Evolutionary conservation across 257 asterid species (phyloP), one percentile per base, ranked within the genome.

Genomic region (Jacaranda copaia): DNA sequence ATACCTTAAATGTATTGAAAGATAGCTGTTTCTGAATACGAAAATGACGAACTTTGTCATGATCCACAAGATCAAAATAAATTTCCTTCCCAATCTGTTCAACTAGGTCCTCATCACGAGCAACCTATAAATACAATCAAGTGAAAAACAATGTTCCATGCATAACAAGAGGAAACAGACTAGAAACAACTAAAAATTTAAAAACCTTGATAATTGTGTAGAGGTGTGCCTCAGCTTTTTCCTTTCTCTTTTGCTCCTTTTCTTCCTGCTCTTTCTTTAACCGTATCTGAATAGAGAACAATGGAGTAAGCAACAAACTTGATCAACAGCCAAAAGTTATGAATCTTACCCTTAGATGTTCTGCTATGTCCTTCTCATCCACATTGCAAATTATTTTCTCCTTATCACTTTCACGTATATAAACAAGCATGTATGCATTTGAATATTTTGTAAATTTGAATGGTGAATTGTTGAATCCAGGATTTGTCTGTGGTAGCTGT

Each of bases 61-160:
- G 98, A 85, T 93, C 95, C 65, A 91, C 96, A 64, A 93, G 91
- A 87, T 93, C 98, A 87, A 93, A 93, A 86, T 91, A 88, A 76
- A 88, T 84, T 16, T 93, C 93, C 77, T 70, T 86, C 40, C 98
- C 98, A 86, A 93, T 86, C 82, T 93, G 98, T 60, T 85, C 88
- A 40, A 74, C 84, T 46, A 93, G 82, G 76, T 93, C 98, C 58
- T 81, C 89, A 77, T 93, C 96, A 45, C 95, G 91, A 70, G 97
- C 97, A 75, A 93, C 97, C 98, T 93, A 70, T 20, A 80, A 63
- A 76, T 32, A 68, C 25, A 62, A 73, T 63, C 46, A 43, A 63
- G 65, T 78, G 9, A 56, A 2, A 59, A 58, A 57, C 12, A 64
- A 60, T 38, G 36, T 25, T 66, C 55, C 49, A 15, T 13, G 70